A percentile compares a stretch with the other conserved stretches of the same genome.
Evolutionary conservation across 2,329 filamentous ascomycete genomes (phyloP).

Genomic region (Epichloe bromicola): DNA sequence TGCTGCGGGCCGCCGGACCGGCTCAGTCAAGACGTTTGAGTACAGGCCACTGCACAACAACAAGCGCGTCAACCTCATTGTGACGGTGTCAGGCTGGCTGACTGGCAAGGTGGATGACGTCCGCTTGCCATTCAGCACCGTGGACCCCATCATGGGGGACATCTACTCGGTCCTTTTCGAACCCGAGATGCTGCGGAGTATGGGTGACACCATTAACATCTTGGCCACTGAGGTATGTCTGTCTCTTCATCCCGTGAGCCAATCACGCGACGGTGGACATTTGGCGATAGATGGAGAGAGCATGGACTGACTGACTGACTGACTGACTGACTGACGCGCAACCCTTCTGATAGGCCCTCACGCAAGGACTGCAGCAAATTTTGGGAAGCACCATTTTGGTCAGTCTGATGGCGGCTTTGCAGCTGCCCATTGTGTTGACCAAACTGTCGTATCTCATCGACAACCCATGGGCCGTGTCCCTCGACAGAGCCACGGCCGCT

Average conservation of each 20-base stretch:
- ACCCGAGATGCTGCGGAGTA: conserved; percentile 92
- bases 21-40: conserved; percentile 90
- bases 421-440: conserved; percentile 81
- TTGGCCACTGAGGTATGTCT: conserved; percentile 78
- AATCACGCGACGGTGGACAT: too few species aligned
- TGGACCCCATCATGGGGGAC: conserved; percentile 96
- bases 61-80: conserved; percentile 88
- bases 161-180: conserved; percentile 97
- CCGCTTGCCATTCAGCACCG: conserved; percentile 85
- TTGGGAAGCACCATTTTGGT: conserved; percentile 81
- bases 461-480: conserved; percentile 95
- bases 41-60: conserved; percentile 96
- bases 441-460: conserved; percentile 95
- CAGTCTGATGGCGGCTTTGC: conserved; percentile 81
- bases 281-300: neutral
- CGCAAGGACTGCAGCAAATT: conserved; percentile 90
- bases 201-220: conserved; percentile 98
- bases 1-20: conserved; percentile 77
- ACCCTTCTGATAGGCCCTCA: conserved; percentile 55
- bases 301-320: neutral
- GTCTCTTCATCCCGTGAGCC: neutral
- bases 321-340: neutral
- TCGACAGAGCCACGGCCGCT: conserved; percentile 76
- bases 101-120: conserved; percentile 96
- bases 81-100: conserved; percentile 96